Base-by-base conservation (phyloP, 2,329 filamentous ascomycete genomes). In the Didymella pinodella region DNA sequence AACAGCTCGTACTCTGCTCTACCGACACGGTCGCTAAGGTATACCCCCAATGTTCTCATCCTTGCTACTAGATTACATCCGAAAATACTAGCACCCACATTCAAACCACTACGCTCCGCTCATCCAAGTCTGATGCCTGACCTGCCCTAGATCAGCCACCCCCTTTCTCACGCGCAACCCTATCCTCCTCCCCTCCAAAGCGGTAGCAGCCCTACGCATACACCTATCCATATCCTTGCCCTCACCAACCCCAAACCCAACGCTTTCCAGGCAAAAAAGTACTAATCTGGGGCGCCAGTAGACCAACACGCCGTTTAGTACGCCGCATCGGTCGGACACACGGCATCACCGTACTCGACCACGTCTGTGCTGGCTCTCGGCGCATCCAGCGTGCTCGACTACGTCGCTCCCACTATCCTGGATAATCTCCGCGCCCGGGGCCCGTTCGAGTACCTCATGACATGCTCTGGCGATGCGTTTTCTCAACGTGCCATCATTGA, bases 271-370 rank as follows among this genome's bases (percentile, higher is more conserved):
- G 68, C 26, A 68, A 69, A 22, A 70, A 65, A 46, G 67, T 71
- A 2, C 56, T 72, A 3, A 57, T 74, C 22, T 72, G 70, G 71
- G 69, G 66, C 31, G 66, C 70, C 69, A 18, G 67, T 73, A 10
- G 68, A 68, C 29, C 65, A 62, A 48, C 69, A 72, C 63, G 69
- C 67, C 14, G 66, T 67, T 0, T 66, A 72, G 46, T 72, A 66
- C 46, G 69, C 70, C 14, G 46, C 46, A 8, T 25, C 29, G 3
- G 18, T 48, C 3, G 31, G 46, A 2, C 46, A 36, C 31, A 48
- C 46, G 5, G 46, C 46, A 6, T 48, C 46, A 4, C 31, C 31
- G 0, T 31, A 18, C 18, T 48, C 46, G 2, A 16, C 11, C n/a
- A 1, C 18, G 18, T 25, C 29, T 7, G 31, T 48, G 2, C 7